Evolutionary conservation across 306 rosid genomes (phyloP), one percentile per base, ranked within the genome.

Genomic region (Cicer chorassanicum): DNA sequence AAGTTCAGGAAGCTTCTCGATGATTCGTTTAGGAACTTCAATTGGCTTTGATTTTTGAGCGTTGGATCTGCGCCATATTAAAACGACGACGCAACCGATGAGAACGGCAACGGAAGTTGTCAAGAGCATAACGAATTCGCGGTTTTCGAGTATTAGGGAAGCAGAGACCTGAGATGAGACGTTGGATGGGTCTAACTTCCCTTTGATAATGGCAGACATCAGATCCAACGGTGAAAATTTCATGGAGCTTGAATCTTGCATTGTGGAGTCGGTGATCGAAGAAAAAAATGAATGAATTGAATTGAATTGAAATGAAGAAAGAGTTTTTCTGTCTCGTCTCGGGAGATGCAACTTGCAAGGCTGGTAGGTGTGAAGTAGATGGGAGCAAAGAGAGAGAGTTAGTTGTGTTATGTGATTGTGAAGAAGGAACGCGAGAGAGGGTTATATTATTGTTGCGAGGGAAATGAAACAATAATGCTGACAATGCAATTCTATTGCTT

Each of bases 221-320:
- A 95, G 89, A 87, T 95, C 99, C 59, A 92, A 65, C 6, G 99
- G 97, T 8, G 99, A 94, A 41, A 88, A 78, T 86, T 92, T 94
- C 70, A 88, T 78, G 21, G 99, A 84, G 84, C 48, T 85, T 2
- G 89, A 88, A 3, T 93, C 79, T 48, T 92, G 71, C 99, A 92
- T 93, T 66, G 18, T 29, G 15, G 4, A 14, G 36, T 29, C 7
- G 29, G 3, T 70, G 50, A 68, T 4, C 8, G 40, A 5, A 5
- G 6, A 11, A 51, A 15, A 1, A 38, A 29, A 29, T 29, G 36
- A 29, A 13, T 61, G 12, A 61, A 34, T 11, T 36, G 44, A 29
- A 40, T 40, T 8, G 34, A 64, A 62, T 19, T 12, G 34, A 53
- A 49, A 42, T 13, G 41, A 59, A 68, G 41, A 54, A 42, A 55